Conservation (phyloP, 1,284 basidiomycete species). For the Phlebopus sp. region DNA sequence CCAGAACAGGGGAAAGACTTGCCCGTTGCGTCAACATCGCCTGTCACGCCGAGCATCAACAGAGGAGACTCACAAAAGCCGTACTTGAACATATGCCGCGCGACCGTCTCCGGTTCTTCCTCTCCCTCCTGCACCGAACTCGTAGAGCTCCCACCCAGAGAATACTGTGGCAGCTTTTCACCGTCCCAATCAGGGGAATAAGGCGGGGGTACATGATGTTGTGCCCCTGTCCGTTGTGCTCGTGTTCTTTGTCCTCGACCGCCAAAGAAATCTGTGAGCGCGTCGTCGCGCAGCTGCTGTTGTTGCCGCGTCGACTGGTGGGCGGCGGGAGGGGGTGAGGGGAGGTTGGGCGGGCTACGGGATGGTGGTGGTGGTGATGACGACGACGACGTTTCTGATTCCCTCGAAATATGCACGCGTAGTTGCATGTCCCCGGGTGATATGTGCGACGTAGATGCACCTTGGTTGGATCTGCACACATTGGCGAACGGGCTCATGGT, state of each 20-base stretch:
- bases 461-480: slow-evolving; percentile 5
- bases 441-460: slow-evolving; percentile 5
- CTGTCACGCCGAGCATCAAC: no score
- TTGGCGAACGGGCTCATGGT: slow-evolving; percentile 17
- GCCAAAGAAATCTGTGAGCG: slow-evolving; percentile 31
- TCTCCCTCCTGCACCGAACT: not conserved
- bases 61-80: slow-evolving; percentile 26
- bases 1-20: slow-evolving; percentile 47
- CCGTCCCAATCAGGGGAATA: slow-evolving; percentile 31
- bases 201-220: slow-evolving; percentile 24
- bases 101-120: slow-evolving; percentile 26
- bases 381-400: slow-evolving; percentile 18
- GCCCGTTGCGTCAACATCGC: not conserved
- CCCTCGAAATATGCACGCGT: slow-evolving; percentile 21
- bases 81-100: slow-evolving; percentile 32
- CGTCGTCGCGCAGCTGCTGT: slow-evolving; percentile 27
- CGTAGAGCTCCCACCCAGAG: no score
- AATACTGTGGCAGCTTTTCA: not conserved
- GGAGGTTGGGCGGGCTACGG: slow-evolving; percentile 18
- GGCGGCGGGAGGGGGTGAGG: slow-evolving; percentile 18
- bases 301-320: slow-evolving; percentile 24
- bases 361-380: slow-evolving; percentile 14
- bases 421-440: slow-evolving; percentile 21
- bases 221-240: slow-evolving; percentile 23
- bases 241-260: slow-evolving; percentile 26